Conservation (phyloP, 768 basidiomycete species). For the Phlebiopsis gigantea region DNA sequence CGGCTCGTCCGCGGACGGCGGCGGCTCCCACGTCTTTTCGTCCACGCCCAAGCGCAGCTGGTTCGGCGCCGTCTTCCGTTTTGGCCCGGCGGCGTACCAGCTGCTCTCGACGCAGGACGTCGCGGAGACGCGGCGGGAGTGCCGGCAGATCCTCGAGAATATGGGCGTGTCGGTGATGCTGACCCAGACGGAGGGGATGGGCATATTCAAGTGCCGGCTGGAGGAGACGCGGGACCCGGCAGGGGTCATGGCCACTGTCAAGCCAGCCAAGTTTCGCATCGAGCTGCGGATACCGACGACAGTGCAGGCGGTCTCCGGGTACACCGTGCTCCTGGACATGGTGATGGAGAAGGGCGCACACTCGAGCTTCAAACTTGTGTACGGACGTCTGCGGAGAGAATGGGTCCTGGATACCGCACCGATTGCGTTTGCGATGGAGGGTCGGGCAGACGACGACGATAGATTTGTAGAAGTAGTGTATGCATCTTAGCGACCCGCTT, state of each 20-base stretch:
- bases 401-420: constrained; percentile 61
- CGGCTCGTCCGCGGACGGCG: constrained; percentile 33
- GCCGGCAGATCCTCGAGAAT: constrained; percentile 63
- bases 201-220: constrained; percentile 71
- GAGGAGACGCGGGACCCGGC: constrained; percentile 59
- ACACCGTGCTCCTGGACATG: constrained; percentile 55
- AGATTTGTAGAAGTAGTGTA: constrained; percentile 32
- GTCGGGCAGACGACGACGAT: constrained; percentile 18
- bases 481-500: constrained; percentile 5
- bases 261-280: constrained; percentile 77
- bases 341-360: constrained; percentile 85
- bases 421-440: constrained; percentile 13
- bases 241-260: constrained; percentile 49
- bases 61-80: constrained; percentile 86
- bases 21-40: constrained; percentile 38
- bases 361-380: constrained; percentile 75
- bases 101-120: constrained; percentile 56
- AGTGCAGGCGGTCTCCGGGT: constrained; percentile 40
- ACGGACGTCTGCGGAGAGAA: constrained; percentile 53
- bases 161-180: constrained; percentile 67
- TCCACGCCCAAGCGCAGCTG: constrained; percentile 49
- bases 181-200: constrained; percentile 56
- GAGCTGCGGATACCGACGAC: constrained; percentile 50
- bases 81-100: constrained; percentile 59
- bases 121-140: constrained; percentile 66